Evolutionary conservation across 1,284 basidiomycete genomes (phyloP).

Genomic region (Apiotrichum siamense): DNA sequence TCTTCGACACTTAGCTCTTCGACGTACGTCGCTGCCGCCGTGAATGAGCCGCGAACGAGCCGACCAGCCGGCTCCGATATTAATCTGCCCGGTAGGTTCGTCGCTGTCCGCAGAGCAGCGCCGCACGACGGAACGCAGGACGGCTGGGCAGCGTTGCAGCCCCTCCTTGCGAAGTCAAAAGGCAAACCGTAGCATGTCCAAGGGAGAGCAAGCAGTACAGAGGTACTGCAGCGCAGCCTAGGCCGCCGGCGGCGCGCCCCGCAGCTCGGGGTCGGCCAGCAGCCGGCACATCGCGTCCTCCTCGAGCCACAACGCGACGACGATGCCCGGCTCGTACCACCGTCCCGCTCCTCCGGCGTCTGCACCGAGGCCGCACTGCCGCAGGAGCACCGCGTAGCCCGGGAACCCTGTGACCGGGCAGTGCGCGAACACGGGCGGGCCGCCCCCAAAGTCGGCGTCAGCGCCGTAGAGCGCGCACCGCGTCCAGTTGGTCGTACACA

Average conservation of each 20-base stretch:
- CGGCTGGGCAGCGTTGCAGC: too few species aligned
- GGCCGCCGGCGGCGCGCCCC: not conserved
- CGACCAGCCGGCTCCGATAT: too few species aligned
- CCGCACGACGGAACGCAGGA: too few species aligned
- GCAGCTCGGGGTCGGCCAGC: slow-evolving; percentile 2
- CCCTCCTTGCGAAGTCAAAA: too few species aligned
- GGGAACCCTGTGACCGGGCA: slow-evolving; percentile 8
- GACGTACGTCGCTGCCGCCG: too few species aligned
- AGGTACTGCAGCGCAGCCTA: not conserved
- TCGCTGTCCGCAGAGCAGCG: too few species aligned
- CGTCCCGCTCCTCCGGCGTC: not conserved
- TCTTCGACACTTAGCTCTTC: too few species aligned
- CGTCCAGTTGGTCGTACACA: slow-evolving; percentile 49
- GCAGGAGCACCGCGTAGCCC: slow-evolving; percentile 4
- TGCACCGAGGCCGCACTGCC: not conserved
- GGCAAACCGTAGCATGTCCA: not conserved
- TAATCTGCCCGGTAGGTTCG: too few species aligned
- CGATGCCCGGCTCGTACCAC: slow-evolving; percentile 13
- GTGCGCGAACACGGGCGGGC: slow-evolving; percentile 33
- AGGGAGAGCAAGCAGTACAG: too few species aligned
- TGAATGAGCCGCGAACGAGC: too few species aligned
- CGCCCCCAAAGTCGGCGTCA: slow-evolving; percentile 47
- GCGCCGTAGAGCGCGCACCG: slow-evolving; percentile 38
- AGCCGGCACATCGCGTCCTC: slow-evolving; percentile 6
- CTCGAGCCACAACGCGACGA: slow-evolving; percentile 11